Conservation (phyloP, 108 stramenopile species). For the Skeletonema potamos region DNA sequence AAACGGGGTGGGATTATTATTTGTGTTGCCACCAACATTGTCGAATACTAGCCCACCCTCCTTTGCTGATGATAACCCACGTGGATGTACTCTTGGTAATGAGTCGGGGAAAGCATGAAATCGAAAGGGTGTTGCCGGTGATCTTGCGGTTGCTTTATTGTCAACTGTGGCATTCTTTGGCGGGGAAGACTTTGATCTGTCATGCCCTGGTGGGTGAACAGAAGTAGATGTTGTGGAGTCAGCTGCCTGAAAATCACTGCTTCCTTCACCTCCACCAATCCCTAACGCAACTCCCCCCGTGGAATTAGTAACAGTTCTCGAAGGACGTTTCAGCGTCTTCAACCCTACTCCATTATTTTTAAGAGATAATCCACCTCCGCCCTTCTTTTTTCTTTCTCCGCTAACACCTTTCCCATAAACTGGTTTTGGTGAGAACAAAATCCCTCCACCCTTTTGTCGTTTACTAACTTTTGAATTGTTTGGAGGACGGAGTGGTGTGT, state of each 20-base stretch:
- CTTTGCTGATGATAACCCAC: not conserved
- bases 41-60: not conserved
- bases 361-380: not conserved
- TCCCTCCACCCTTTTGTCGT: constrained; percentile 1
- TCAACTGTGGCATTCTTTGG: not conserved
- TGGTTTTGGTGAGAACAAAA: not conserved
- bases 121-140: constrained; percentile 66
- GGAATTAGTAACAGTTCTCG: not conserved
- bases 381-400: not conserved
- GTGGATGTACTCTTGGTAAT: constrained; percentile 64
- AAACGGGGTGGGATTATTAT: constrained; percentile 23
- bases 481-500: not conserved
- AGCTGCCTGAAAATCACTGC: not conserved
- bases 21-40: not conserved
- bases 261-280: not conserved
- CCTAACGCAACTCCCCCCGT: not conserved
- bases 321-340: not conserved
- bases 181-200: constrained; percentile 3
- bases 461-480: not conserved
- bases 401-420: not conserved
- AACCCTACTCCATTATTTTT: no score
- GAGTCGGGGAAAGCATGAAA: constrained; percentile 85
- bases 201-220: not conserved
- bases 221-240: not conserved
- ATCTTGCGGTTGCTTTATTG: constrained; percentile 11